Base-by-base conservation (phyloP, 202 grass and related monocot genomes). In the Zoysia matrella region DNA sequence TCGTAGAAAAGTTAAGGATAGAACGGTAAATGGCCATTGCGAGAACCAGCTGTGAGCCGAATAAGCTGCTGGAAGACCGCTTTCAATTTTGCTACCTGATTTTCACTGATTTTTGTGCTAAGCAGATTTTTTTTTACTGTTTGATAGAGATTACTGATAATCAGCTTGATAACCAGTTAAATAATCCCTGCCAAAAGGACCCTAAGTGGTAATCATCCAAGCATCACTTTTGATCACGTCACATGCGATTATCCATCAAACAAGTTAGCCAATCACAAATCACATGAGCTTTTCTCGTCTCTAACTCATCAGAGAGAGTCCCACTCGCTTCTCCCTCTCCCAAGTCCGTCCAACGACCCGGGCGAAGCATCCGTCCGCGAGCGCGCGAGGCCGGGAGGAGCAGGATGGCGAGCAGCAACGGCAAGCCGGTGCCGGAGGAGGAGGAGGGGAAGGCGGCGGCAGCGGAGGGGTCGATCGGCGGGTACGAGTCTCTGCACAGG, bases 401-500 rank as follows among this genome's bases (percentile, higher is more conserved):
- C 22, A 30, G 22, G 72, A 89, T 89, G 87, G 87, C 74, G 45
- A 60, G 39, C 67, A 81, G 57, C 87, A 81, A 85, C 72, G 87
- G 87, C 82, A 53, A 73, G 72, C 67, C 67, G 7, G 51, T 46
- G 77, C 77, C 41, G 45, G 87, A 9, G 63, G 81, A 50, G 72
- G 77, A 80, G 49, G 56, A 10, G 45, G 73, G 68, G 62, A n/a
- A 16, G 65, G 9, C 46, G 57, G 65, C 18, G 53, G 44, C 11
- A 70, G 39, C 76, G 64, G 76, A 74, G 82, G 88, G 88, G 41
- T 91, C 92, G 64, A 94, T 94, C 68, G 84, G 80, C 55, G 92
- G 86, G 47, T 94, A 94, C 73, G 89, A 94, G 64, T 91, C 92
- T 46, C 86, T 94, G 71, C 83, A 91, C 63, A 76, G 76, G 73